Percentiles rank a stretch among this genome's conserved stretches.
phyloP scores from a whole-genome alignment of 192 early-diverging fungal species.

The Linnemannia exigua region DNA sequence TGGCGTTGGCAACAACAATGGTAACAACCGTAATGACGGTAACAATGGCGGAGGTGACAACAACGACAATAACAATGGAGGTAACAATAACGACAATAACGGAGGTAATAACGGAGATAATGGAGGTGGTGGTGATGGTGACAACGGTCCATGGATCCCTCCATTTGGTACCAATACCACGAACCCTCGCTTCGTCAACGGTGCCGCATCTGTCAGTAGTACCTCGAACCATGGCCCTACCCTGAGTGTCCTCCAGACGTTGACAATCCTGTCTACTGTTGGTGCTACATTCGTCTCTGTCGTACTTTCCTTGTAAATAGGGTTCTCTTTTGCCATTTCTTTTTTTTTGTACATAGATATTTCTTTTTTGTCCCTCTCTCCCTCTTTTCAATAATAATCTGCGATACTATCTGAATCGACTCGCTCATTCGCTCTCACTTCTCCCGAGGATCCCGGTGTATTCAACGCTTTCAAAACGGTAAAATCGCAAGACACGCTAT shows the following conservation, averaged over 20 bases:
- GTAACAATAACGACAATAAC: background rate
- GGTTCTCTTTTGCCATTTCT: background rate
- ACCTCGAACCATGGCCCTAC: conserved; percentile 32
- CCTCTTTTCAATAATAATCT: background rate
- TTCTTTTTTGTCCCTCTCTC: background rate
- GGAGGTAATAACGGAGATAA: background rate
- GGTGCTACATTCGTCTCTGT: conserved; percentile 25
- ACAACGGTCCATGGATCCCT: conserved; percentile 11
- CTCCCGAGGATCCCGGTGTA: too few species aligned
- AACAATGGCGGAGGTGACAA: background rate
- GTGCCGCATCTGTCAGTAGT: conserved; percentile 30
- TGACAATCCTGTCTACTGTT: conserved; percentile 35
- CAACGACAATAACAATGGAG: background rate
- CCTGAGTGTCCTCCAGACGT: conserved; percentile 25
- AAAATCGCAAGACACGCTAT: too few species aligned
- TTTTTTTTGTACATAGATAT: conserved; percentile 6
- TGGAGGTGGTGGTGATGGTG: background rate
- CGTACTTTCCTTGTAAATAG: conserved; percentile 10
- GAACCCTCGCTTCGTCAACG: conserved; percentile 13
- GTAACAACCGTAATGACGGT: background rate
- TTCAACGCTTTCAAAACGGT: background rate
- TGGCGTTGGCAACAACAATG: background rate
- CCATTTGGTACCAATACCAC: background rate
- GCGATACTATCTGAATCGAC: background rate
- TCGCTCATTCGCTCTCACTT: too few species aligned